Percentiles rank a stretch among this genome's conserved stretches.
These are phyloP conservation scores for Chloris gayana DNA, from an alignment of 176 grass and related monocot genomes.

Conservation along the genomic window DNA sequence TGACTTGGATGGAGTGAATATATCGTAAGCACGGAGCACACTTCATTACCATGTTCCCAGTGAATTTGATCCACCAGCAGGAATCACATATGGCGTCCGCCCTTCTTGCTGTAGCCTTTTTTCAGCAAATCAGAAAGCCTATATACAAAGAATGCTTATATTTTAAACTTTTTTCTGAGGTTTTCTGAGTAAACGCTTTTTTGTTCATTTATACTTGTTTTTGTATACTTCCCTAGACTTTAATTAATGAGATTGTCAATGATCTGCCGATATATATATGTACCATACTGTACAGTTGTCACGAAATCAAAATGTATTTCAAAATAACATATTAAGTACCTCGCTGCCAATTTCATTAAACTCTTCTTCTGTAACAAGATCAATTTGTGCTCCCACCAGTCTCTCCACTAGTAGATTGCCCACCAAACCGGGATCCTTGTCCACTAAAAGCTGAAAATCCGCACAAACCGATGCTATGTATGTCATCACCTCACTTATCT, in stretches of 20 bases:
- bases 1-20: too few relatives aligned
- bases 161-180: too few relatives aligned
- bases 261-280: too few relatives aligned
- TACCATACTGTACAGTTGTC: too few relatives aligned
- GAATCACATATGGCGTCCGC: conserved; percentile 88
- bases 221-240: too few relatives aligned
- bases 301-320: too few relatives aligned
- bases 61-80: conserved; percentile 97
- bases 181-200: too few relatives aligned
- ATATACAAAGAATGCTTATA: conserved; percentile 7
- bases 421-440: conserved; percentile 84
- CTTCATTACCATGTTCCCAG: conserved; percentile 97
- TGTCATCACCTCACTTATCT: too few relatives aligned
- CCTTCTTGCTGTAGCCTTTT: conserved; percentile 79
- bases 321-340: too few relatives aligned
- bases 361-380: conserved; percentile 93
- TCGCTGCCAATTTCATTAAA: conserved; percentile 83
- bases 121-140: conserved; percentile 88
- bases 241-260: too few relatives aligned
- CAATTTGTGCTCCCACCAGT: conserved; percentile 86
- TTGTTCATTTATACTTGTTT: too few relatives aligned
- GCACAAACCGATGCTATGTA: conserved; percentile 40
- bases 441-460: conserved; percentile 64
- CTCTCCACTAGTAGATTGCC: conserved; percentile 94
- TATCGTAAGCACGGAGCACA: too few relatives aligned